A percentile compares a stretch with the other conserved stretches of the same genome.
Conservation (phyloP, 176 grass and related monocot genomes). For the Oryza coarctata region DNA sequence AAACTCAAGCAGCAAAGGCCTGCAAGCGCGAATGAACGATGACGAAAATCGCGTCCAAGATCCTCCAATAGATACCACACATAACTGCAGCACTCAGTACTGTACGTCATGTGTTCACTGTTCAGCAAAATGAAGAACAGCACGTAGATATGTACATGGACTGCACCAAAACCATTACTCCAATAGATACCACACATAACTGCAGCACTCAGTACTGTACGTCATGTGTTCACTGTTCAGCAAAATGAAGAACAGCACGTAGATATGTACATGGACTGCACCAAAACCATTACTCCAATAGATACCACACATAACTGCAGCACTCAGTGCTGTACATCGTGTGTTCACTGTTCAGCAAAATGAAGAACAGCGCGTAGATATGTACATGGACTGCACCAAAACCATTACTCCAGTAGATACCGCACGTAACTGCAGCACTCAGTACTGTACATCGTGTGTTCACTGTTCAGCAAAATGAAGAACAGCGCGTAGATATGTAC, state of each 20-base stretch:
- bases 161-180: slow-evolving; percentile 16
- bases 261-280: slow-evolving; percentile 13
- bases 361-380: not conserved
- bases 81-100: not conserved
- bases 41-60: not conserved
- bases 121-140: not conserved
- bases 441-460: not conserved
- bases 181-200: not conserved
- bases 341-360: not conserved
- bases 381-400: slow-evolving; percentile 15
- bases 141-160: not conserved
- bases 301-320: not conserved
- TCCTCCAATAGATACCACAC: not conserved
- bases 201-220: not conserved
- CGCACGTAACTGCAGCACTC: not conserved
- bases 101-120: not conserved
- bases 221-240: not conserved
- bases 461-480: not conserved
- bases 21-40: not conserved
- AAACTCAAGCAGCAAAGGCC: not conserved
- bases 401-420: slow-evolving; percentile 2
- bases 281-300: not conserved
- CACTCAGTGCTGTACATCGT: not conserved
- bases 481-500: not conserved
- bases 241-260: not conserved